Evolutionary conservation across 345 rosid genomes (phyloP).

Genomic region (Corymbia maculata): DNA sequence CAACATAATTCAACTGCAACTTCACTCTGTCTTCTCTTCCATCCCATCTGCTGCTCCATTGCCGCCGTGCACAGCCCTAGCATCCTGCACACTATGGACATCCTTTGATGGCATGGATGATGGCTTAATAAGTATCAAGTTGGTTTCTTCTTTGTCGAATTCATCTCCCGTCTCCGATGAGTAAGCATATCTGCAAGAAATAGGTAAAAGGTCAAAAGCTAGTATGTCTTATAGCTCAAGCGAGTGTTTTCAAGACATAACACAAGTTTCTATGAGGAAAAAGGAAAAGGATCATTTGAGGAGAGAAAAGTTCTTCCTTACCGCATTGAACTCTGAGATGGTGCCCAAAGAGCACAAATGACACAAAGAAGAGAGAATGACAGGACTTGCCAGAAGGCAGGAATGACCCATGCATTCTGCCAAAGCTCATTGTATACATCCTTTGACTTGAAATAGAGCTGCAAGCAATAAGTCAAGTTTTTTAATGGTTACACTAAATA

Average conservation of each 20-base stretch:
- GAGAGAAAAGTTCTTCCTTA: constrained; percentile 7
- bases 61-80: constrained; percentile 20
- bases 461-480: constrained; percentile 11
- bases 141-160: constrained; percentile 67
- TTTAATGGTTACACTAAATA: neutral
- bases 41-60: constrained; percentile 10
- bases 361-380: constrained; percentile 77
- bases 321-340: constrained; percentile 83
- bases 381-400: constrained; percentile 91
- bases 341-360: constrained; percentile 93
- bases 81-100: constrained; percentile 30
- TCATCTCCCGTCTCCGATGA: constrained; percentile 55
- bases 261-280: neutral
- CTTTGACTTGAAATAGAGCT: constrained; percentile 88
- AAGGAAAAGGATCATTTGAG: neutral
- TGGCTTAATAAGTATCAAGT: constrained; percentile 75
- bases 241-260: neutral
- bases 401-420: constrained; percentile 96
- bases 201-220: neutral
- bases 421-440: constrained; percentile 86
- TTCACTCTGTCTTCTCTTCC: neutral
- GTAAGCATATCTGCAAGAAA: constrained; percentile 60
- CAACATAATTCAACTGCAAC: neutral
- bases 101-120: constrained; percentile 43
- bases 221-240: neutral